Evolutionary conservation across 257 asterid species (phyloP), one percentile per base, ranked within the genome.

Genomic region (Rubia yunnanensis): DNA sequence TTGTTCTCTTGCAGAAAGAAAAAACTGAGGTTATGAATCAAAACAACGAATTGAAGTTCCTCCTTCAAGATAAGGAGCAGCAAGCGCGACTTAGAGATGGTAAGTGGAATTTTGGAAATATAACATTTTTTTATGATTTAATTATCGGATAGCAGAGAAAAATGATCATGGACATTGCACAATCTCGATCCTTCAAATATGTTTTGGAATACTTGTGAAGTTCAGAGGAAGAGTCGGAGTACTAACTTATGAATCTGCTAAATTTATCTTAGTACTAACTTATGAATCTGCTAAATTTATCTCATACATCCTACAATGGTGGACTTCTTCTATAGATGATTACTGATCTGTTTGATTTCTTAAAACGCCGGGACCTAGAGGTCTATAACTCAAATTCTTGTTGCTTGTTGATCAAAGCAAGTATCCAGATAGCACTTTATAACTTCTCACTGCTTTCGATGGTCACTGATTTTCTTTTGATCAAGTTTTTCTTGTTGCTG

Each of bases 81-180:
- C 98, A 92, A 76, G 84, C 95, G 31, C 87, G 76, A 60, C 90
- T 92, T 69, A 79, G 95, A 82, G 95, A 88, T 64, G 98, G 98
- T 91, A 87, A 53, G 60, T 55, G 32, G n/a, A n/a, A n/a, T n/a
- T n/a, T n/a, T n/a, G n/a, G n/a, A n/a, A n/a, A n/a, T n/a, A n/a
- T n/a, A n/a, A n/a, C 18, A 57, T 63, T 60, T 36, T 61, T 41
- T 3, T 27, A 67, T 20, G 57, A 58, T 75, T 70, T n/a, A n/a
- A n/a, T n/a, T n/a, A n/a, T n/a, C n/a, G n/a, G n/a, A n/a, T n/a
- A n/a, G n/a, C n/a, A n/a, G n/a, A n/a, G n/a, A n/a, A n/a, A n/a
- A n/a, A n/a, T n/a, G n/a, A n/a, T n/a, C n/a, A n/a, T n/a, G n/a
- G n/a, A n/a, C n/a, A n/a, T n/a, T n/a, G n/a, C n/a, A n/a, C n/a